Conservation (phyloP, 208 protist species). For the Phytomonas sp. region DNA sequence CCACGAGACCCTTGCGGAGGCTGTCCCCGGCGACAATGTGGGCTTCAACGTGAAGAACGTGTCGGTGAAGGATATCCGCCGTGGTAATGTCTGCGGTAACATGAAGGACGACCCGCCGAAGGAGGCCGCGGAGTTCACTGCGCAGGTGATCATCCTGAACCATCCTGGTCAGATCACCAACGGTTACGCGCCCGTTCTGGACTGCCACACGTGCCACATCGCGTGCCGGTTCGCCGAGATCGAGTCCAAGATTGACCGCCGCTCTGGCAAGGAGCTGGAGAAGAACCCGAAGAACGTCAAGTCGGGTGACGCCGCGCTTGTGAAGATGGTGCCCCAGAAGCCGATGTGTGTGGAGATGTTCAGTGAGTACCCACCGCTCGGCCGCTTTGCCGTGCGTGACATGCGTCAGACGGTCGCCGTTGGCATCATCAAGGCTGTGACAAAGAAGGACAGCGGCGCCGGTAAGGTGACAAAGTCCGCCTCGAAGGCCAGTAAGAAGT, state of each 20-base stretch:
- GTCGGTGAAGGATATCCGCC: conserved; percentile 87
- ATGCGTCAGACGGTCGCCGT: conserved; percentile 94
- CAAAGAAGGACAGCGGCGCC: conserved; percentile 55
- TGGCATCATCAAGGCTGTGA: conserved; percentile 92
- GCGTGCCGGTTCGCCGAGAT: conserved; percentile 89
- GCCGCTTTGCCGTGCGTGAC: conserved; percentile 94
- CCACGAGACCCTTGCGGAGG: conserved; percentile 66
- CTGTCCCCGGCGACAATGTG: conserved; percentile 89
- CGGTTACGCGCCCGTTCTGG: conserved; percentile 90
- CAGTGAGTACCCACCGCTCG: conserved; percentile 91
- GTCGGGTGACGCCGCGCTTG: conserved; percentile 89
- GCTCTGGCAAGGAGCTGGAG: conserved; percentile 88
- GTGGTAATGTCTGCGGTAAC: conserved; percentile 69
- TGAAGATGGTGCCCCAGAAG: conserved; percentile 81
- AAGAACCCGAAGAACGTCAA: conserved; percentile 84
- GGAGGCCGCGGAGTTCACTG: conserved; percentile 67
- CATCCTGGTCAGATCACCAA: conserved; percentile 87
- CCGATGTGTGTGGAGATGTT: conserved; percentile 94
- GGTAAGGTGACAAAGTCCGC: conserved; percentile 80
- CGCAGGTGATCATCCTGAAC: conserved; percentile 92
- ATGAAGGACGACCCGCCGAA: conserved; percentile 58
- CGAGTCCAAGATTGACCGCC: conserved; percentile 87
- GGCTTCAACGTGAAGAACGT: conserved; percentile 94
- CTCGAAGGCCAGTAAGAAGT: conserved; percentile 65
- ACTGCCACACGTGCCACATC: conserved; percentile 91